A percentile compares a stretch with the other conserved stretches of the same genome.
phyloP scores from a whole-genome alignment of 345 rosid genomes.

The Angophora floribunda region DNA sequence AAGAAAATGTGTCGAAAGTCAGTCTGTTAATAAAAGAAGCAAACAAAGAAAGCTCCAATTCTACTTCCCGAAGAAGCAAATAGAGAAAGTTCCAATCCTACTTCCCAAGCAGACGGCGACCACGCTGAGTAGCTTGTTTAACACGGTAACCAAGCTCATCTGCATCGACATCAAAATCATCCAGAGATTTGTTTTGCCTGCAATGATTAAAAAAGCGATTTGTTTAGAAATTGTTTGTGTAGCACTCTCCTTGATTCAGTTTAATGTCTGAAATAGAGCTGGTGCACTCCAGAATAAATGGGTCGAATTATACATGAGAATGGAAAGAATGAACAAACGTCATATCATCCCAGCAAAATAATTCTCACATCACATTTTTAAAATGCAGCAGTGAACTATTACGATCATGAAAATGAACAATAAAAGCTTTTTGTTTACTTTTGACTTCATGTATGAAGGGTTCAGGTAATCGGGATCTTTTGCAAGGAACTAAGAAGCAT shows the following conservation, averaged over 20 bases:
- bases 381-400: not conserved
- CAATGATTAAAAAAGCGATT: not conserved
- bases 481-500: not conserved
- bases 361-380: not conserved
- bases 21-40: not conserved
- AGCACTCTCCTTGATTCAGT: not conserved
- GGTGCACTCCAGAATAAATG: not conserved
- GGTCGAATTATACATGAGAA: not conserved
- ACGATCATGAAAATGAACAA: not conserved
- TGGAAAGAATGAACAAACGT: not conserved
- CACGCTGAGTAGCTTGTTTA: constrained; percentile 58
- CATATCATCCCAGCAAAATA: not conserved
- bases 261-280: not conserved
- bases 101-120: constrained; percentile 68
- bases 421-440: not conserved
- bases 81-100: constrained; percentile 9
- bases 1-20: not conserved
- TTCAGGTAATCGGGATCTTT: not conserved
- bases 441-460: not conserved
- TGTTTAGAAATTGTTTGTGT: not conserved
- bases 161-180: constrained; percentile 51
- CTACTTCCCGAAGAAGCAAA: constrained; percentile 57
- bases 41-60: not conserved
- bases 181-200: constrained; percentile 74
- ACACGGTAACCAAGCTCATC: constrained; percentile 69